Conservation (phyloP, 164 flowering plant species). For the Protea cynaroides region DNA sequence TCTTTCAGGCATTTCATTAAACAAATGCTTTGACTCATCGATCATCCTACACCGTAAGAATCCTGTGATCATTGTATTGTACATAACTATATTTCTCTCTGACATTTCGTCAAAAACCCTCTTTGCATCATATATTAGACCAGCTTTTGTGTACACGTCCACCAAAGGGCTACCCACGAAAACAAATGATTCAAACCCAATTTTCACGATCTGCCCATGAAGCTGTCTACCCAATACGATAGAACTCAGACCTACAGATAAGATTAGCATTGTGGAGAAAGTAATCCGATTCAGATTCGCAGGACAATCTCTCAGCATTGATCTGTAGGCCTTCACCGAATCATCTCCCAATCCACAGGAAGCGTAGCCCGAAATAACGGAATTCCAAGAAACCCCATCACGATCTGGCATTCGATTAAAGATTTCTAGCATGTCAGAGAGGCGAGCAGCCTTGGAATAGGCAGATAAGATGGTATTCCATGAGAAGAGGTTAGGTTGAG, state of each 20-base stretch:
- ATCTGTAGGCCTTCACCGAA: conserved; percentile 14
- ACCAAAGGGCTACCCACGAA: conserved; percentile 28
- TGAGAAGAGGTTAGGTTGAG: conserved; percentile 54
- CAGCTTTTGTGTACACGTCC: conserved; percentile 24
- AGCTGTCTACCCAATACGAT: conserved; percentile 21
- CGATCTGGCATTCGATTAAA: conserved; percentile 17
- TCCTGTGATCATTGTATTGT: conserved; percentile 17
- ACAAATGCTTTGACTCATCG: conserved; percentile 37
- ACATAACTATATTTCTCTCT: conserved; percentile 38
- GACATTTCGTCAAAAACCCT: conserved; percentile 36
- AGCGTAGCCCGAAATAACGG: conserved; percentile 26
- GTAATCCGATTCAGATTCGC: conserved; percentile 21
- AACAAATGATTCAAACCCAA: conserved; percentile 19
- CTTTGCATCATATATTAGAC: conserved; percentile 36
- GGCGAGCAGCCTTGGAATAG: conserved; percentile 50
- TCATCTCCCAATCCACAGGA: conserved; percentile 5
- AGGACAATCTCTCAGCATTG: conserved; percentile 19
- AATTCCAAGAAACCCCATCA: conserved; percentile 46
- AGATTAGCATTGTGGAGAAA: conserved; percentile 22
- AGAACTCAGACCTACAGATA: conserved; percentile 8
- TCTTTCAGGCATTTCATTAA: conserved; percentile 31
- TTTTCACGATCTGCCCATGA: conserved; percentile 23
- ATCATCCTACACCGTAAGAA: conserved; percentile 28
- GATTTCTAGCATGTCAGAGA: conserved; percentile 14
- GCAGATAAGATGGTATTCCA: conserved; percentile 73